These are phyloP conservation scores for Triadica sebifera DNA, from an alignment of 345 rosid genomes.

Conservation along the genomic window DNA sequence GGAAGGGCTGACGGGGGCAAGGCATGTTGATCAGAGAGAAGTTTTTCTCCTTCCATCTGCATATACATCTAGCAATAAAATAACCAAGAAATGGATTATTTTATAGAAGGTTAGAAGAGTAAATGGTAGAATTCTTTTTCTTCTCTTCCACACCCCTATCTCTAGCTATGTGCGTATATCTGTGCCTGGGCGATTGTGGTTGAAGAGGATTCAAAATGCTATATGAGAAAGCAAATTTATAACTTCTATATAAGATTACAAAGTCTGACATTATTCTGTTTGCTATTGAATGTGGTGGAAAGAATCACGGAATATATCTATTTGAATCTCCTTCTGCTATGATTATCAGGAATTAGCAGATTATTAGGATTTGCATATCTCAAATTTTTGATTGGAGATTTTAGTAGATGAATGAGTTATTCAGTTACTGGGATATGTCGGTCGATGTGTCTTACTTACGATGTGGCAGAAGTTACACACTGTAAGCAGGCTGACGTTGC, in stretches of 20 bases:
- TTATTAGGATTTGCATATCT: neutral
- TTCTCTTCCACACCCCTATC: neutral
- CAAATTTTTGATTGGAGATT: neutral
- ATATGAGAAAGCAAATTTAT: neutral
- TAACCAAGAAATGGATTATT: neutral
- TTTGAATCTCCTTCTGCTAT: neutral
- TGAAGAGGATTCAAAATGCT: neutral
- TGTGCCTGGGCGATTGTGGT: neutral
- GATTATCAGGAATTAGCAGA: neutral
- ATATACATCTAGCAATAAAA: neutral
- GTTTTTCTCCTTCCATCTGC: neutral
- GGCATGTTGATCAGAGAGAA: neutral
- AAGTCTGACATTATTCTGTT: neutral
- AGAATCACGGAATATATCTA: neutral
- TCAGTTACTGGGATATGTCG: conserved; percentile 45
- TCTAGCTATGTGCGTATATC: neutral
- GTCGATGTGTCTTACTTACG: conserved; percentile 98
- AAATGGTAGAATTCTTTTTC: neutral
- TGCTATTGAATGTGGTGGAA: neutral
- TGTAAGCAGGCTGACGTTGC: conserved; percentile 92
- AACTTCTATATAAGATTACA: neutral
- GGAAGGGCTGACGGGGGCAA: neutral
- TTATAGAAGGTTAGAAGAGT: neutral
- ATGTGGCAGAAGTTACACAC: conserved; percentile 98
- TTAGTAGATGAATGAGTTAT: conserved; percentile 13